Conservation (phyloP, 2,329 filamentous ascomycete genomes). For the Stemphylium beticola region DNA sequence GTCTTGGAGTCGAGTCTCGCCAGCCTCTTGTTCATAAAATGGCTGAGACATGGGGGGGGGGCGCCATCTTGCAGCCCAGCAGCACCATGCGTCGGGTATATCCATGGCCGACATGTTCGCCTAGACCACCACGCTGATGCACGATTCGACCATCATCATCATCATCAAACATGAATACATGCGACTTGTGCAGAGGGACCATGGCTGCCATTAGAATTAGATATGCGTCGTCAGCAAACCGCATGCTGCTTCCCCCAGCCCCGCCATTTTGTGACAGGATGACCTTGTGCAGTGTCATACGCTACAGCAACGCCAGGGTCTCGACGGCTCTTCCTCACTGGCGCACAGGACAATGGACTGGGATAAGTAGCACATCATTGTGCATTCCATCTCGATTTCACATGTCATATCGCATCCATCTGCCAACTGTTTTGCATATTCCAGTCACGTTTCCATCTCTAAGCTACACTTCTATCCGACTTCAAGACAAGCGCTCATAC, state of each 20-base stretch:
- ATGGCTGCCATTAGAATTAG: conserved; percentile 3
- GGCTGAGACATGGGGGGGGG: neutral
- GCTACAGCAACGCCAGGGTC: neutral
- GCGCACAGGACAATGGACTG: no score
- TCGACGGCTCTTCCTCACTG: no score
- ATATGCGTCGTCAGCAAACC: neutral
- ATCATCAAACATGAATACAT: neutral
- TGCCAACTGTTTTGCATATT: no score
- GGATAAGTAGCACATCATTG: no score
- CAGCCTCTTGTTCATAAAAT: conserved; percentile 12
- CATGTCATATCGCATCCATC: no score
- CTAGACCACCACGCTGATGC: neutral
- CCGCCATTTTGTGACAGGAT: conserved; percentile 3
- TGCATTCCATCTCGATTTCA: no score
- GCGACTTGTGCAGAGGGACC: neutral
- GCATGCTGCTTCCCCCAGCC: neutral
- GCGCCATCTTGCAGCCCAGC: conserved; percentile 6
- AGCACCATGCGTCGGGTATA: conserved; percentile 3
- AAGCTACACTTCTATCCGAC: no score
- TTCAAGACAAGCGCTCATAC: conserved; percentile 15
- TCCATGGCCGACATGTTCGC: conserved; percentile 6
- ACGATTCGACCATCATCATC: conserved; percentile 1
- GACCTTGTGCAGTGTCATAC: neutral
- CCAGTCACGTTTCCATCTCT: no score
- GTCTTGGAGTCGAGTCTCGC: conserved; percentile 1